Evolutionary conservation across 192 early-diverging fungal genomes (phyloP).

Genomic region (Coemansia erecta): DNA sequence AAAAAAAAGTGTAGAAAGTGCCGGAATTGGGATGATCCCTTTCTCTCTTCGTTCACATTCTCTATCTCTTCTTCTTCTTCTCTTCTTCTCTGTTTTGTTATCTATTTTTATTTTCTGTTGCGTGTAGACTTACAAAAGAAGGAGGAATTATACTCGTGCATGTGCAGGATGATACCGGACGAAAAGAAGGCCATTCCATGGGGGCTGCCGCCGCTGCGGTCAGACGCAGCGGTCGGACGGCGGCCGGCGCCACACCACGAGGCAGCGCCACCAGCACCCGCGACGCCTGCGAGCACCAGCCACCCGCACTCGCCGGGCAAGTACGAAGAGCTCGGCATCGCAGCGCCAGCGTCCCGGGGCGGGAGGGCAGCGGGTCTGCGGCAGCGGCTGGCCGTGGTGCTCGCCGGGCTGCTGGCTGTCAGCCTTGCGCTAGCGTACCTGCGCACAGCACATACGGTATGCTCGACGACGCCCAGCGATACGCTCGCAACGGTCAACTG

Average conservation of each 20-base stretch:
- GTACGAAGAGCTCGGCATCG: too few species aligned
- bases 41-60: neutral
- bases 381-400: too few species aligned
- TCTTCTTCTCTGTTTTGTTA: neutral
- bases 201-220: slow-evolving; percentile 47
- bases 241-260: slow-evolving; percentile 6
- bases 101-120: neutral
- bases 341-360: neutral
- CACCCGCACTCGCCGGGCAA: too few species aligned
- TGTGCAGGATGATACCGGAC: slow-evolving; percentile 42
- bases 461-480: neutral
- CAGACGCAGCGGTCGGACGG: slow-evolving; percentile 14
- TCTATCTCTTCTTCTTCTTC: slow-evolving; percentile 2
- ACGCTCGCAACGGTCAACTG: slow-evolving; percentile 26
- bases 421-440: too few species aligned
- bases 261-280: neutral
- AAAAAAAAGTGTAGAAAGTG: neutral
- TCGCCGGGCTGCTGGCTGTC: too few species aligned
- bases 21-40: neutral
- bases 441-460: too few species aligned
- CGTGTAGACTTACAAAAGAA: neutral
- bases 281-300: neutral
- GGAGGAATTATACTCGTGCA: neutral
- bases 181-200: slow-evolving; percentile 50
- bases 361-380: neutral